phyloP scores from a whole-genome alignment of 2,329 filamentous ascomycete species.

The Hysterium pulicare region DNA sequence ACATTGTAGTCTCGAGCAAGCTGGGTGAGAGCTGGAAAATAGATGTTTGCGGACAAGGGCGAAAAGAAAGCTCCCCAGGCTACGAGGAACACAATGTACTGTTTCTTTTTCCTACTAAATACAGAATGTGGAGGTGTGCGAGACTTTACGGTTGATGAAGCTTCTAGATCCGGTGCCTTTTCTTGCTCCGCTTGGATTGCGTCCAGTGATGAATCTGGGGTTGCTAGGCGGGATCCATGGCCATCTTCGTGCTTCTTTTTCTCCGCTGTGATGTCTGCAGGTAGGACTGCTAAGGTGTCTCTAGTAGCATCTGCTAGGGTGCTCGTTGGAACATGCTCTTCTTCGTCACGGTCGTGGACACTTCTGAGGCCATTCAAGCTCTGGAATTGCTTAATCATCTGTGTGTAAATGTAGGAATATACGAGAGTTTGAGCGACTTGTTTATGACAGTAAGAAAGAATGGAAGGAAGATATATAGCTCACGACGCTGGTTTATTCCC shows the following conservation, averaged over 20 bases:
- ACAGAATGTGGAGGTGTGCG: conserved; percentile 16
- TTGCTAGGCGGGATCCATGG: conserved; percentile 1
- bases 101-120: conserved; percentile 17
- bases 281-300: neutral
- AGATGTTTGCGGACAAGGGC: conserved; percentile 46
- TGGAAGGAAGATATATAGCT: neutral
- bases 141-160: conserved; percentile 9
- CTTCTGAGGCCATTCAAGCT: neutral
- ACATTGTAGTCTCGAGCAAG: conserved; percentile 41
- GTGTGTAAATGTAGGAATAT: neutral
- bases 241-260: conserved; percentile 2
- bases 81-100: conserved; percentile 11
- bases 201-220: conserved; percentile 3
- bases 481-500: neutral
- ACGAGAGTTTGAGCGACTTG: neutral
- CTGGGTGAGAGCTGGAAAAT: conserved; percentile 44
- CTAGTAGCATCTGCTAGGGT: neutral
- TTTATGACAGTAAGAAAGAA: neutral
- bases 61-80: conserved; percentile 26
- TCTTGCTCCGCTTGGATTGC: conserved; percentile 3
- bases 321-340: neutral
- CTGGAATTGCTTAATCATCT: neutral
- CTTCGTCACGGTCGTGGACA: neutral
- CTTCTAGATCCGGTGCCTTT: conserved; percentile 11
- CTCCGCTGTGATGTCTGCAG: neutral